Conservation (phyloP, 208 protist genomes). For the Trypanosoma lewisi region DNA sequence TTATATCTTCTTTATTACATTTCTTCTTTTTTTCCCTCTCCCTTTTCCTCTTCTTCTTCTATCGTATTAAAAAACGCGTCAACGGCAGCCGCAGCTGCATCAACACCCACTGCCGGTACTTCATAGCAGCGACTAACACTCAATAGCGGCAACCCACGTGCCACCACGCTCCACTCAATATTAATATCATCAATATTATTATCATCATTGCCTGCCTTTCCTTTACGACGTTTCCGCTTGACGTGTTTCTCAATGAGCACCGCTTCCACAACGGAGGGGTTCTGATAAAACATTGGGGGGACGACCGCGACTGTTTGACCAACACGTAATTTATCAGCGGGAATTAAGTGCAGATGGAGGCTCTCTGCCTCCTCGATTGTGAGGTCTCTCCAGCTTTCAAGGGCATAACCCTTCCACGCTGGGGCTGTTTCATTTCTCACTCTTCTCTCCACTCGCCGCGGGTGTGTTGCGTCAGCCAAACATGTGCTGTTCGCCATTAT, state of each 20-base stretch:
- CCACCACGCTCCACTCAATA: slow-evolving; percentile 63
- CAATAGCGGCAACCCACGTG: slow-evolving; percentile 56
- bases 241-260: slow-evolving; percentile 45
- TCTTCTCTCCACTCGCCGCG: too few species aligned
- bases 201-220: neutral
- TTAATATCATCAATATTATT: too few species aligned
- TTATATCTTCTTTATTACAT: too few species aligned
- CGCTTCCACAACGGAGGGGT: slow-evolving; percentile 60
- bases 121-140: slow-evolving; percentile 55
- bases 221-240: neutral
- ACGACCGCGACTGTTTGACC: slow-evolving; percentile 62
- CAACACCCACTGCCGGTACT: slow-evolving; percentile 24
- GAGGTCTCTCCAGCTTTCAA: slow-evolving; percentile 55
- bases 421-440: neutral
- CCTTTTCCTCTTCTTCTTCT: neutral
- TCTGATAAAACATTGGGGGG: slow-evolving; percentile 51
- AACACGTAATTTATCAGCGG: slow-evolving; percentile 31
- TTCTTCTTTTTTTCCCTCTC: too few species aligned
- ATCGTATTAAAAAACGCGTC: slow-evolving; percentile 52
- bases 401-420: slow-evolving; percentile 47
- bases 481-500: too few species aligned
- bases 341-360: slow-evolving; percentile 40
- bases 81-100: slow-evolving; percentile 33
- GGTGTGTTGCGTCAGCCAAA: neutral
- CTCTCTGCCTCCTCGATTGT: slow-evolving; percentile 34